A percentile compares a stretch with the other conserved stretches of the same genome.
These are phyloP conservation scores for Epichloe hybrida DNA, from an alignment of 2,329 filamentous ascomycete species.

Conservation along the genomic window DNA sequence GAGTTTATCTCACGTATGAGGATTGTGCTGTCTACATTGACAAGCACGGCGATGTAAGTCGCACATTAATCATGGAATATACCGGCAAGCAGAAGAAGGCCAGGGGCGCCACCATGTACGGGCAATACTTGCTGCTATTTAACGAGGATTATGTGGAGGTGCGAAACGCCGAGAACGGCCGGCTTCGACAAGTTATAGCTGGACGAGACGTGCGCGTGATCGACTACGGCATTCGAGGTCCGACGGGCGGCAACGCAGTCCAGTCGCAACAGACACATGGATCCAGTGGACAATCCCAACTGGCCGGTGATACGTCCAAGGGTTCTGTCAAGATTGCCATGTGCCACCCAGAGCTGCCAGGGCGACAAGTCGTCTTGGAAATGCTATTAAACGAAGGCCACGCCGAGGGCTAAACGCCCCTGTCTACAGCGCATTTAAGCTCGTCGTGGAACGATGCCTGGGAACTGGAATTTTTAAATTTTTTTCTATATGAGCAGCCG, in stretches of 20 bases:
- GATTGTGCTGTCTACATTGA: slow-evolving; percentile 97
- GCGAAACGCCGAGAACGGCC: slow-evolving; percentile 88
- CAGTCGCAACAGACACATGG: slow-evolving; percentile 20
- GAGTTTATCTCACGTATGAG: slow-evolving; percentile 93
- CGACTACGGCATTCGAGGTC: slow-evolving; percentile 64
- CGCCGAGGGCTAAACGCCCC: slow-evolving; percentile 21
- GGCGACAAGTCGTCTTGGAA: slow-evolving; percentile 81
- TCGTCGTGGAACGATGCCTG: background rate
- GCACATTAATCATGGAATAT: slow-evolving; percentile 95
- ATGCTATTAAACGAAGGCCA: slow-evolving; percentile 85
- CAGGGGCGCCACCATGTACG: slow-evolving; percentile 70
- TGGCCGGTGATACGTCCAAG: slow-evolving; percentile 36
- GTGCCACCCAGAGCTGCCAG: slow-evolving; percentile 79
- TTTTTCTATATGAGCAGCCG: background rate
- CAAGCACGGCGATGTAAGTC: slow-evolving; percentile 90
- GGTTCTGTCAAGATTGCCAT: slow-evolving; percentile 88
- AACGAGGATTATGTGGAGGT: slow-evolving; percentile 96
- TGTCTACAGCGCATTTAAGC: background rate
- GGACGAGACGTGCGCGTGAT: slow-evolving; percentile 81
- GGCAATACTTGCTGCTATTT: slow-evolving; percentile 83
- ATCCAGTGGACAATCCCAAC: slow-evolving; percentile 20
- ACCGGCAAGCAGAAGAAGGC: slow-evolving; percentile 77
- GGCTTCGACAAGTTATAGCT: slow-evolving; percentile 84
- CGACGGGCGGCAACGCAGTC: slow-evolving; percentile 35
- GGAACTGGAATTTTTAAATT: background rate